Evolutionary conservation across 2,329 filamentous ascomycete species (phyloP).

Genomic region (Cladophialophora psammophila): DNA sequence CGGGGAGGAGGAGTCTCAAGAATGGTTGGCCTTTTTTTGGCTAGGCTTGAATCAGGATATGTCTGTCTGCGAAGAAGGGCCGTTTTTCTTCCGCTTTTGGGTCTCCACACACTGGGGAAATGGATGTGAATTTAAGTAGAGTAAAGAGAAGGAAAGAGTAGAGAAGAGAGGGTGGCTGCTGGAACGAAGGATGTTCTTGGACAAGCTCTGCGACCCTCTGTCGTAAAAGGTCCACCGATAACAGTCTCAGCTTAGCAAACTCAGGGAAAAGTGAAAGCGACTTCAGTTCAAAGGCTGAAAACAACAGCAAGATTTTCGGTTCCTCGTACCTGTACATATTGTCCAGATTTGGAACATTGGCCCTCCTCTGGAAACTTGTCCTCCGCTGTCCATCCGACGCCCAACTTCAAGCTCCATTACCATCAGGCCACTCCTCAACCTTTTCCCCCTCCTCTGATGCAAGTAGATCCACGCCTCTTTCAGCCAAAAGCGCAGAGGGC

Average conservation of each 20-base stretch:
- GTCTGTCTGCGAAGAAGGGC: no score
- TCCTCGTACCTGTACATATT: slow-evolving; percentile 2
- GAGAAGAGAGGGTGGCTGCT: neutral
- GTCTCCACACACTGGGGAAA: neutral
- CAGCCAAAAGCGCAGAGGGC: slow-evolving; percentile 74
- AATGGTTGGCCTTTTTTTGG: no score
- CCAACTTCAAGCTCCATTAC: neutral
- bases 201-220: neutral
- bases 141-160: neutral
- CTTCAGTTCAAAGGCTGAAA: neutral
- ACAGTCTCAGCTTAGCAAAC: slow-evolving; percentile 1
- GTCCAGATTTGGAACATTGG: neutral
- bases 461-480: slow-evolving; percentile 62
- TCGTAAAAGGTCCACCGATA: neutral
- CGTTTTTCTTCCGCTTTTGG: no score
- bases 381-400: neutral
- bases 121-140: neutral
- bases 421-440: slow-evolving; percentile 4
- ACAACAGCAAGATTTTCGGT: slow-evolving; percentile 2
- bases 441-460: neutral
- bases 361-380: neutral
- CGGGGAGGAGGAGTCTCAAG: no score
- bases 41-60: no score
- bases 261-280: neutral
- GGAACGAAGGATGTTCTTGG: neutral